Conservation (phyloP, 208 protist species). For the Borovskyia barvae region DNA sequence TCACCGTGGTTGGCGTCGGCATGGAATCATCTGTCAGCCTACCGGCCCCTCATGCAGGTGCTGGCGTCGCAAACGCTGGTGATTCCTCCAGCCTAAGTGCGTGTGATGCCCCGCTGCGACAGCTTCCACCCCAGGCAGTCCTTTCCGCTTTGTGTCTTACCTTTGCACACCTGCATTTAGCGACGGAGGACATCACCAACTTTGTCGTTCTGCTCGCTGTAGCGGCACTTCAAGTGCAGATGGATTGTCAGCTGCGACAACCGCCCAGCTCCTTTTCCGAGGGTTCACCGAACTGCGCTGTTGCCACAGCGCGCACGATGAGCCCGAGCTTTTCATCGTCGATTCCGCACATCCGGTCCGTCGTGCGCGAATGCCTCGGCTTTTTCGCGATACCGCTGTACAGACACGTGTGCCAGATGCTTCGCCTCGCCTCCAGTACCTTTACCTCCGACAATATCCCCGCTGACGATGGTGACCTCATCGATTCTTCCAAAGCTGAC, state of each 20-base stretch:
- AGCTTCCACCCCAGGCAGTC: constrained; percentile 14
- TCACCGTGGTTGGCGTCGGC: too few relatives aligned
- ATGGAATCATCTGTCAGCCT: too few relatives aligned
- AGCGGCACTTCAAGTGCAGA: constrained; percentile 40
- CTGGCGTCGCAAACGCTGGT: too few relatives aligned
- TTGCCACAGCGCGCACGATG: too few relatives aligned
- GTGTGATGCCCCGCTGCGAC: constrained; percentile 5
- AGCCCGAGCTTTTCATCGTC: too few relatives aligned
- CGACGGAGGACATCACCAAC: constrained; percentile 26
- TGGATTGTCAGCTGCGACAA: constrained; percentile 5
- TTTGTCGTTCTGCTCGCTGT: constrained; percentile 35
- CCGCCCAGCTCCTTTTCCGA: too few relatives aligned
- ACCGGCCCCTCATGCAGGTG: not conserved
- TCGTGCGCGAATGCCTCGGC: constrained; percentile 7
- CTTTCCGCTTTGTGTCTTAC: constrained; percentile 23
- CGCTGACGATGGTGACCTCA: too few relatives aligned
- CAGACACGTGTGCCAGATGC: not conserved
- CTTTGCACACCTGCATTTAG: constrained; percentile 50
- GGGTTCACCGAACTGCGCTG: too few relatives aligned
- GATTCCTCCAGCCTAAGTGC: too few relatives aligned
- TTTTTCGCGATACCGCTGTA: constrained; percentile 10
- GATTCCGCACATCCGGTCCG: constrained; percentile 1
- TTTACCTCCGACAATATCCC: too few relatives aligned
- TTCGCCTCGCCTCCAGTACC: constrained; percentile 4
- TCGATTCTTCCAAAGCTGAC: too few relatives aligned